These are phyloP conservation scores for Neonectria punicea DNA, from an alignment of 2,329 filamentous ascomycete species.

Conservation along the genomic window DNA sequence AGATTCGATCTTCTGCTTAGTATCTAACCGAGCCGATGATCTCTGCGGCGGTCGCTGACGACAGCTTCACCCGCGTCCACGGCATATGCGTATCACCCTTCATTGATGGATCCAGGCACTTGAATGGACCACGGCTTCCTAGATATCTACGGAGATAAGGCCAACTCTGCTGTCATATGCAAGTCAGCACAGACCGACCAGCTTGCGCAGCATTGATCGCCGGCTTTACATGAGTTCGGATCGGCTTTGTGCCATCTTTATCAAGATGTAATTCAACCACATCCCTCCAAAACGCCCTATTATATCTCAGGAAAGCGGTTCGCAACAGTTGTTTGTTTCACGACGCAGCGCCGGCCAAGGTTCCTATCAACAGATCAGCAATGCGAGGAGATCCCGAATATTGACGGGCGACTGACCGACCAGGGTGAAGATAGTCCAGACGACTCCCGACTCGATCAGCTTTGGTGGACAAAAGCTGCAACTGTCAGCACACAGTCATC, in stretches of 20 bases:
- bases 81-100: not conserved
- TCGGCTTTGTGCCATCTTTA: not conserved
- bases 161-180: not conserved
- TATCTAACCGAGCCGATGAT: not conserved
- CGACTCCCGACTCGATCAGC: constrained; percentile 18
- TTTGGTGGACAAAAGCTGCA: constrained; percentile 25
- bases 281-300: not conserved
- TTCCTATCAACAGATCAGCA: constrained; percentile 21
- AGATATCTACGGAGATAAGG: not conserved
- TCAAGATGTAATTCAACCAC: too few relatives aligned
- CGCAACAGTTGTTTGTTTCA: constrained; percentile 1
- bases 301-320: not conserved
- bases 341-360: constrained; percentile 29
- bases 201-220: not conserved
- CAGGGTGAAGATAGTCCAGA: constrained; percentile 26
- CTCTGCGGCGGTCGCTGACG: not conserved
- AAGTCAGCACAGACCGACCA: not conserved
- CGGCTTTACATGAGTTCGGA: not conserved
- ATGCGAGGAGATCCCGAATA: not conserved
- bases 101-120: too few relatives aligned
- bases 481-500: not conserved
- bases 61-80: not conserved
- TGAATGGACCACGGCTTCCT: not conserved
- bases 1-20: not conserved
- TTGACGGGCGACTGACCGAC: constrained; percentile 7